These are phyloP conservation scores for Torulaspora microellipsoides DNA, from an alignment of 805 yeast genomes.

Conservation along the genomic window DNA sequence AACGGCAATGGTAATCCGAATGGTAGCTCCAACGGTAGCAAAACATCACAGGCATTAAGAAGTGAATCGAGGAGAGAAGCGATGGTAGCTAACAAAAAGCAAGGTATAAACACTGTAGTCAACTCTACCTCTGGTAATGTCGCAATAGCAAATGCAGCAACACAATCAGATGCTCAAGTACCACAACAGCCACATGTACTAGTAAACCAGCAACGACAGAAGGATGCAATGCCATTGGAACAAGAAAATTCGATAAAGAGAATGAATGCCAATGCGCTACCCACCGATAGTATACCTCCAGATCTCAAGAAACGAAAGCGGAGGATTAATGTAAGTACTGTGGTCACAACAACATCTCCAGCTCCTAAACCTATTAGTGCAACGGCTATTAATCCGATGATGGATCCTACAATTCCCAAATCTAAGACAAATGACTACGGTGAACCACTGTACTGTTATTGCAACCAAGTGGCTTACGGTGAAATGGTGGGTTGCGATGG, in stretches of 20 bases:
- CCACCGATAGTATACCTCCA: conserved; percentile 12
- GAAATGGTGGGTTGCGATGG: conserved; percentile 99
- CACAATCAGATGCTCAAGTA: conserved; percentile 17
- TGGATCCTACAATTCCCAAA: conserved; percentile 5
- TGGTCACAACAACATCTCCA: conserved; percentile 6
- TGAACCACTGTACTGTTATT: conserved; percentile 91
- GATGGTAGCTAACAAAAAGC: conserved; percentile 67
- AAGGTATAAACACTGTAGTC: conserved; percentile 15
- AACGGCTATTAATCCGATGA: conserved; percentile 9
- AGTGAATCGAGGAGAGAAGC: conserved; percentile 90
- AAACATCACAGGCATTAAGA: conserved; percentile 69
- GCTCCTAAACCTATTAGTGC: conserved; percentile 6
- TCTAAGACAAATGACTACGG: conserved; percentile 35
- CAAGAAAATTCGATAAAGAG: conserved; percentile 18
- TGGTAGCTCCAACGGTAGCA: conserved; percentile 11
- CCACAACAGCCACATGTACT: conserved; percentile 6
- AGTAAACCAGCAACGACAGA: conserved; percentile 3
- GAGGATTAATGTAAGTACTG: conserved; percentile 11
- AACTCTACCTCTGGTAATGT: not conserved
- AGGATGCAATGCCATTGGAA: not conserved
- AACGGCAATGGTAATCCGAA: conserved; percentile 11
- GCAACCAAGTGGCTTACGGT: conserved; percentile 95
- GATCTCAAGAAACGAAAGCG: conserved; percentile 22
- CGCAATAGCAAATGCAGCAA: not conserved
- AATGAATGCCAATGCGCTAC: conserved; percentile 1